Base-by-base conservation (phyloP, 176 grass and related monocot species). In the Musa itinerans region DNA sequence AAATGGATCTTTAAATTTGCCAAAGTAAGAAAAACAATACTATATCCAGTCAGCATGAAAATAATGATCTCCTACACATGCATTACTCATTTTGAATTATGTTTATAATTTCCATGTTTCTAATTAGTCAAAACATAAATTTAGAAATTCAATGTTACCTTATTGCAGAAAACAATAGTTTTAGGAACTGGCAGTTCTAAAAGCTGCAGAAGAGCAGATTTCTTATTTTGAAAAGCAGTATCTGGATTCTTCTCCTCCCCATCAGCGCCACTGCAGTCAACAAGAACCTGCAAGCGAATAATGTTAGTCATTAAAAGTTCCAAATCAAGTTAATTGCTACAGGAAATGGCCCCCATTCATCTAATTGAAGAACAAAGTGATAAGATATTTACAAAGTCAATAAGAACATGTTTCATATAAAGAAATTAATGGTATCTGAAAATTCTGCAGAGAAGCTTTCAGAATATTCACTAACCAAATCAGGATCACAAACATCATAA, bases 151-250 rank as follows among this genome's bases (percentile, higher is more conserved):
- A 55, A 50, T 52, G 9, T 69, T 65, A 89, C 90, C 90, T 93
- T 91, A 24, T 98, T 89, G 87, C 86, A 93, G 85, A 98, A 93
- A 81, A 93, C 26, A 66, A 91, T 93, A 71, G 94, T 93, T 79
- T 89, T 98, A 63, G 54, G 64, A 43, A 91, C 88, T 4, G 86
- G 86, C 69, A 85, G 81, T 72, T 89, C 83, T 0, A 91, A 52
- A 73, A 97, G 83, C 79, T 89, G 85, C 43, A 87, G 22, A 81
- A 97, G 84, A 49, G 90, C 81, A n/a, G 83, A 72, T 75, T 82
- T 98, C 82, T 98, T 98, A 81, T 93, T 93, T 11, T 65, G 74
- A 89, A 97, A 97, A 1, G 94, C 86, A 25, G 94, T 91, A 25
- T 97, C 94, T 20, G 94, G 86, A 82, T 83, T 97, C 83, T 82